A percentile compares a stretch with the other conserved stretches of the same genome.
Evolutionary conservation across 2,329 filamentous ascomycete species (phyloP).

Genomic region (Aureobasidium sp.): DNA sequence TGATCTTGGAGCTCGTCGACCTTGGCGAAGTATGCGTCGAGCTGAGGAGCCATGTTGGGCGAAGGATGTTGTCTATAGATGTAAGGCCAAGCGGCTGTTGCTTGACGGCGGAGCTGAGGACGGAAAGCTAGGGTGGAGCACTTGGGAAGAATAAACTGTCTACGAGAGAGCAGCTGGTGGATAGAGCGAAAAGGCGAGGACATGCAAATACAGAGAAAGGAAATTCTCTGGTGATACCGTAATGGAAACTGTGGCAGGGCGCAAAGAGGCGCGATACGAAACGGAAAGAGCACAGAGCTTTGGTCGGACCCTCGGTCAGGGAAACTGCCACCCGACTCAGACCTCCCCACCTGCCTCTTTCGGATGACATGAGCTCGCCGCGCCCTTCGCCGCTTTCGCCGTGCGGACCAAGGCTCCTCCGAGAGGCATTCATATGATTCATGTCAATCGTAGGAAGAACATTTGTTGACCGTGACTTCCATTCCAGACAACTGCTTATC

Average conservation of each 20-base stretch:
- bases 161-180: slow-evolving; percentile 1
- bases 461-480: background rate
- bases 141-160: background rate
- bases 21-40: slow-evolving; percentile 89
- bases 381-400: background rate
- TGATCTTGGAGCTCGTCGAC: slow-evolving; percentile 70
- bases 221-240: slow-evolving; percentile 2
- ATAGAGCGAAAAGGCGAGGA: background rate
- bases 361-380: background rate
- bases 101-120: background rate
- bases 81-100: slow-evolving; percentile 21
- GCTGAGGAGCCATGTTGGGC: slow-evolving; percentile 70
- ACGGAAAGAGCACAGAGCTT: slow-evolving; percentile 6
- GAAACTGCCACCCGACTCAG: background rate
- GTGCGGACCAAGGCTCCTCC: background rate
- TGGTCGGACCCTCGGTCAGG: background rate
- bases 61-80: slow-evolving; percentile 34
- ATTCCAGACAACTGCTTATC: background rate
- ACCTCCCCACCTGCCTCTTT: slow-evolving; percentile 12
- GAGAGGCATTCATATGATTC: background rate
- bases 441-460: background rate
- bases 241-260: slow-evolving; percentile 1
- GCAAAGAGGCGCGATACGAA: slow-evolving; percentile 4
- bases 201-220: background rate
- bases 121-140: background rate